phyloP scores from a whole-genome alignment of 208 protist species.

The Trypanosoma caninum region DNA sequence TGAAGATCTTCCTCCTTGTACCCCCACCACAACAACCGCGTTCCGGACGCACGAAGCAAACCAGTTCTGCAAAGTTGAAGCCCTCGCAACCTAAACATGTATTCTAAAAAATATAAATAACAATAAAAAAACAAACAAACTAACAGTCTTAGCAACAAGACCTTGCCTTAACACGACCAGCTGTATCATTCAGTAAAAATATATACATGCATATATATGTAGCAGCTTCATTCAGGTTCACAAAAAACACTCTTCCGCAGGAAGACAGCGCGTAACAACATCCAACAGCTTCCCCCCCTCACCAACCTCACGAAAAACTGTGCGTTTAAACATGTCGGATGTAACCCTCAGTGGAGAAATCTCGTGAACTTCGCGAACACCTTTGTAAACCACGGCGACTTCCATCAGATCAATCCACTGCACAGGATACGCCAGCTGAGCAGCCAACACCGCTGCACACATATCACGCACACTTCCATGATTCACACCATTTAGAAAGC shows the following conservation, averaged over 20 bases:
- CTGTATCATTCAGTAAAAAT: too few relatives aligned
- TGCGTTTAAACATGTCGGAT: constrained; percentile 72
- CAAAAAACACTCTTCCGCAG: constrained; percentile 25
- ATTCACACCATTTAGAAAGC: constrained; percentile 39
- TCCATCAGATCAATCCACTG: constrained; percentile 85
- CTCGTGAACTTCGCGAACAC: constrained; percentile 47
- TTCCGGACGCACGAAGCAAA: constrained; percentile 16
- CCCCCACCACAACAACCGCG: constrained; percentile 41
- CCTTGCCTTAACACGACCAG: too few relatives aligned
- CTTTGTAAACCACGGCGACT: constrained; percentile 38
- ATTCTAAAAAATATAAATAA: constrained; percentile 18
- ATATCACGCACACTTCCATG: constrained; percentile 59
- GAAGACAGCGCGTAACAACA: constrained; percentile 22
- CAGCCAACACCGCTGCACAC: constrained; percentile 65
- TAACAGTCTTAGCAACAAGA: background rate
- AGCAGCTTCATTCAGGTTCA: background rate
- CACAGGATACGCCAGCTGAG: constrained; percentile 76
- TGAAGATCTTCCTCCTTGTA: constrained; percentile 65
- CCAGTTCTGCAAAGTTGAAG: constrained; percentile 2
- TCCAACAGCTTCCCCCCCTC: background rate
- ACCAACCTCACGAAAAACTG: constrained; percentile 29
- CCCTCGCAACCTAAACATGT: constrained; percentile 10
- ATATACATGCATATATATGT: background rate
- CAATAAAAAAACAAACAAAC: background rate
- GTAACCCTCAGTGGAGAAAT: constrained; percentile 56